A percentile compares a stretch with the other conserved stretches of the same genome.
phyloP scores from a whole-genome alignment of 2,329 filamentous ascomycete genomes.

The Neurospora sp. region DNA sequence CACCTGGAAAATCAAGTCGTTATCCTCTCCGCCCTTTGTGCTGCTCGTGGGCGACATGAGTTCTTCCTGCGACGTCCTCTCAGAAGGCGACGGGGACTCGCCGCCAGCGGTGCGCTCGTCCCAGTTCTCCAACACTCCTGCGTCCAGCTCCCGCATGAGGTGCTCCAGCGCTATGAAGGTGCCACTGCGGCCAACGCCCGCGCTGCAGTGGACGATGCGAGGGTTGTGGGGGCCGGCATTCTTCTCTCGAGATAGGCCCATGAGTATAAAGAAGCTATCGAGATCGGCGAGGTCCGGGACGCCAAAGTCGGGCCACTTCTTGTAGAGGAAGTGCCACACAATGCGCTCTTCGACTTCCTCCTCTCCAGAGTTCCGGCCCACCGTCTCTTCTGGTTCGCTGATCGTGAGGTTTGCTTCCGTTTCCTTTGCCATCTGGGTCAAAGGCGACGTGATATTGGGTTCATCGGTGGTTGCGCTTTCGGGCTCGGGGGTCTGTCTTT shows the following conservation, averaged over 20 bases:
- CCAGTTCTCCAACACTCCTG: constrained; percentile 53
- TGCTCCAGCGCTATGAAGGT: constrained; percentile 97
- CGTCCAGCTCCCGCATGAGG: constrained; percentile 70
- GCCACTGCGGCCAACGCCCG: constrained; percentile 85
- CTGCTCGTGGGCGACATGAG: constrained; percentile 8
- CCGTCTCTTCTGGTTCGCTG: not conserved
- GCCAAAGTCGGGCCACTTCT: constrained; percentile 82
- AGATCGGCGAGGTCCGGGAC: constrained; percentile 64
- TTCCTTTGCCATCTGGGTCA: not conserved
- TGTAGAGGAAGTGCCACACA: constrained; percentile 80
- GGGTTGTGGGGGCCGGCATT: constrained; percentile 52
- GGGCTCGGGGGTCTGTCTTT: not conserved
- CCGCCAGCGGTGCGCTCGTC: constrained; percentile 17
- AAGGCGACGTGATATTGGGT: not conserved
- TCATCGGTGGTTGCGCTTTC: not conserved
- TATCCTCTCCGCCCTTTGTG: constrained; percentile 18
- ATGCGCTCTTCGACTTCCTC: constrained; percentile 43
- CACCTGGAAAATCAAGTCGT: constrained; percentile 66
- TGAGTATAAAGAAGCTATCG: constrained; percentile 57
- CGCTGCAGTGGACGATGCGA: constrained; percentile 78
- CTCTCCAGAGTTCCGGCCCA: constrained; percentile 1
- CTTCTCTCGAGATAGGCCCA: constrained; percentile 55
- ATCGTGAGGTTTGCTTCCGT: not conserved
- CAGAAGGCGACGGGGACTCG: not conserved
- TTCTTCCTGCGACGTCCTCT: constrained; percentile 2